Conservation (phyloP, 352 stramenopile species). For the Phytophthora sp. region DNA sequence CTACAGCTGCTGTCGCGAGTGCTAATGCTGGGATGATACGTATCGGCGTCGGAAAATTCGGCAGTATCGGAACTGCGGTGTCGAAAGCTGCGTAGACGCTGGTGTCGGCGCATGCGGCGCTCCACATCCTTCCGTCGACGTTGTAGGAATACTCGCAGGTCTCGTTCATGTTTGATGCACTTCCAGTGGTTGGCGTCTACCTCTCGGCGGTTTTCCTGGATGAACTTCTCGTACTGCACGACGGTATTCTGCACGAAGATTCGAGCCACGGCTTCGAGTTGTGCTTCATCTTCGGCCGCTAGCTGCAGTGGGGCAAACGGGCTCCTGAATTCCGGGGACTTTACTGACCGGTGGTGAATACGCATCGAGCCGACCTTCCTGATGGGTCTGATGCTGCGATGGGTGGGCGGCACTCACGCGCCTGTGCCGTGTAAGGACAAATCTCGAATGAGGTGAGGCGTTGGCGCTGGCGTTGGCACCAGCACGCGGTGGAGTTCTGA, state of each 20-base stretch:
- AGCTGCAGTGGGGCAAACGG: conserved; percentile 55
- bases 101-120: conserved; percentile 36
- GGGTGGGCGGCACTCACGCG: background rate
- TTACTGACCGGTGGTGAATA: conserved; percentile 26
- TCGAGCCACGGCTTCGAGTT: conserved; percentile 47
- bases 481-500: conserved; percentile 15
- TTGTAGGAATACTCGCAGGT: conserved; percentile 53
- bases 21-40: conserved; percentile 22
- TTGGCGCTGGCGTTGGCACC: background rate
- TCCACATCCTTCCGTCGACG: conserved; percentile 42
- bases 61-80: conserved; percentile 20
- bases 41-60: conserved; percentile 28
- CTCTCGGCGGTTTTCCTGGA: conserved; percentile 43
- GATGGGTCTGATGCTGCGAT: conserved; percentile 9
- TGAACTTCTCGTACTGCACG: conserved; percentile 57
- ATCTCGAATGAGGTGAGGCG: conserved; percentile 21
- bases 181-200: conserved; percentile 57
- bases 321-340: conserved; percentile 43
- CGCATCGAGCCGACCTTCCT: conserved; percentile 31
- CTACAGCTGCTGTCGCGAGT: conserved; percentile 34
- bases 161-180: conserved; percentile 53
- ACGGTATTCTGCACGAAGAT: conserved; percentile 59
- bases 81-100: conserved; percentile 28
- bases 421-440: conserved; percentile 19
- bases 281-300: conserved; percentile 38